phyloP scores from a whole-genome alignment of 1,284 basidiomycete genomes.

The Pyrrhoderma lamaoense region DNA sequence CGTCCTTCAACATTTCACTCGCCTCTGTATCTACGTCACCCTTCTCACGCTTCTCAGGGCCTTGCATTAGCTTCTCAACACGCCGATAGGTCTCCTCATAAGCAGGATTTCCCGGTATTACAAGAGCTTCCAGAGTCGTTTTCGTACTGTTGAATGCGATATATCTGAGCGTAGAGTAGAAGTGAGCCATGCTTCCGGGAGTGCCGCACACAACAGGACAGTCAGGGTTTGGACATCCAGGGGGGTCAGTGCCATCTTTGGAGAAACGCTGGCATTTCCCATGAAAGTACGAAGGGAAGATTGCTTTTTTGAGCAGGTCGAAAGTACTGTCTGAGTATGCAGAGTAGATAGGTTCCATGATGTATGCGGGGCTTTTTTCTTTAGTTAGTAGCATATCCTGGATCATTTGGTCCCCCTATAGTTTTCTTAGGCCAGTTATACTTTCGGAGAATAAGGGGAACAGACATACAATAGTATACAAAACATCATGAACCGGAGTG shows the following conservation, averaged over 20 bases:
- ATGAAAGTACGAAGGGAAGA: conserved; percentile 64
- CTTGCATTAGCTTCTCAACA: conserved; percentile 27
- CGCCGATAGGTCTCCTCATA: conserved; percentile 36
- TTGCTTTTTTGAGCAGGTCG: conserved; percentile 37
- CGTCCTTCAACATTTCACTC: background rate
- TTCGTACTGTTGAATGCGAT: conserved; percentile 45
- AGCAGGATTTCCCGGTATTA: conserved; percentile 31
- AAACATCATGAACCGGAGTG: conserved; percentile 29
- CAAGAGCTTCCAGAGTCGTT: conserved; percentile 29
- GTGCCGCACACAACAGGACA: conserved; percentile 72
- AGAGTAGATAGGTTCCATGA: conserved; percentile 40
- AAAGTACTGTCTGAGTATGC: conserved; percentile 41
- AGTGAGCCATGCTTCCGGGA: conserved; percentile 69
- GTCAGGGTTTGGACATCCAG: conserved; percentile 69
- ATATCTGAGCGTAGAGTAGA: conserved; percentile 42
- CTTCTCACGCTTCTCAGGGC: conserved; percentile 14
- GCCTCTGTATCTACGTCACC: background rate
- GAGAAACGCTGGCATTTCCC: conserved; percentile 55
- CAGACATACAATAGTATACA: conserved; percentile 34
- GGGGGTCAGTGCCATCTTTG: conserved; percentile 44
- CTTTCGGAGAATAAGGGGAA: conserved; percentile 1
- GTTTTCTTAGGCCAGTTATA: background rate
- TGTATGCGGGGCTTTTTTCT: conserved; percentile 27
- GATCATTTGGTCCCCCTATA: conserved; percentile 33
- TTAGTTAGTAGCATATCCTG: conserved; percentile 29